Base-by-base conservation (phyloP, 306 rosid genomes). In the Lathyrus sativus region DNA sequence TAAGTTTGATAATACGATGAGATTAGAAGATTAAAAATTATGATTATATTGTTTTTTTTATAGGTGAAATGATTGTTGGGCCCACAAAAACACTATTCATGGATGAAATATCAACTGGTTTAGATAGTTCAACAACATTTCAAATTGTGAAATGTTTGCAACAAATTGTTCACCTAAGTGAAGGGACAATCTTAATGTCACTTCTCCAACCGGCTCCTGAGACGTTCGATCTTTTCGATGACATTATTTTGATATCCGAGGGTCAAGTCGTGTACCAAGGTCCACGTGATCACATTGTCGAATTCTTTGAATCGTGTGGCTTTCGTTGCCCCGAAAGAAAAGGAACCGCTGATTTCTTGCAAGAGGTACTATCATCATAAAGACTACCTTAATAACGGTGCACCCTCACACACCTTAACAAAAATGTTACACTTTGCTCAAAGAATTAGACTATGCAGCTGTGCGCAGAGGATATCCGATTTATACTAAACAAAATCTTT, bases 21-120 rank as follows among this genome's bases (percentile, higher is more conserved):
- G 1, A 33, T 35, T 9, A 7, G 0, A 35, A 2, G 2, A 8
- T 35, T 35, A 6, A 35, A 35, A 35, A 7, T 35, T 7, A 7
- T 7, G 9, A 2, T 35, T 35, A 42, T 42, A 42, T 39, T 68
- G 22, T 57, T 12, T 29, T 7, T 7, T 28, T 11, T 4, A 18
- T 76, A 92, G 97, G 99, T 11, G 97, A 93, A 70, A 90, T 90
- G 96, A 88, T 90, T 15, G 97, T 93, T 17, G 99, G 99, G 39
- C 99, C 97, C 0, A 90, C 96, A 15, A 93, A 79, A 63, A 71
- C 97, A 22, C 26, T 93, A 12, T 93, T 90, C 73, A 93, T 90
- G 97, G 99, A 93, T 65, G 99, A 93, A 58, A 93, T 93, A 83
- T 93, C 99, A 26, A 93, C 97, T 0, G 99, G 99, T 50, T 89